phyloP scores from a whole-genome alignment of 2,329 filamentous ascomycete genomes.

The Grosmannia clavigera region DNA sequence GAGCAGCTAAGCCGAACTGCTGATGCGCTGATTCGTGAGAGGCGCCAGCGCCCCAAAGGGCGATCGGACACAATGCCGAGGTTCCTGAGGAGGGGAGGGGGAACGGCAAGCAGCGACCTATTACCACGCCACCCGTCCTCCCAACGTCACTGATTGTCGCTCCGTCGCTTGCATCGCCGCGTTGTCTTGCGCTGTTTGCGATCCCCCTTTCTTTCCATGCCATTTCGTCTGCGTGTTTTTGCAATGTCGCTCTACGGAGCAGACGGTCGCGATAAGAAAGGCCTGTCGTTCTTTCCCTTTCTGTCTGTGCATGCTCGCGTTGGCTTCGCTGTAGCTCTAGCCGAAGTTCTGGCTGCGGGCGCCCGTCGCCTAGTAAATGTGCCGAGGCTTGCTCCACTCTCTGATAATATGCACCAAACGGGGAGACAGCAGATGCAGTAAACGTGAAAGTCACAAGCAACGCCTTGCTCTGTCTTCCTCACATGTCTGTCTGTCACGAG shows the following conservation, averaged over 20 bases:
- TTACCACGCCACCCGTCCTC: too few species aligned
- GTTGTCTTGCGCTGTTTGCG: neutral
- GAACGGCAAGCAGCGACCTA: neutral
- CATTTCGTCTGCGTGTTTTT: too few species aligned
- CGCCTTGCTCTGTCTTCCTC: neutral
- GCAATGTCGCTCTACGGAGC: too few species aligned
- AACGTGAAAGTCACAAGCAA: neutral
- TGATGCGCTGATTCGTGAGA: slow-evolving; percentile 30
- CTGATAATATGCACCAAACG: neutral
- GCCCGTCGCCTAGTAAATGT: neutral
- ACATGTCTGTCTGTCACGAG: neutral
- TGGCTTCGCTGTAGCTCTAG: neutral
- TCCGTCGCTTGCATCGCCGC: too few species aligned
- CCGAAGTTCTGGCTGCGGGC: neutral
- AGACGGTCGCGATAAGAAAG: too few species aligned
- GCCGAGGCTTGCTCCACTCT: neutral
- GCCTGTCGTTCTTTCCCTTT: too few species aligned
- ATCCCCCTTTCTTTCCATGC: neutral
- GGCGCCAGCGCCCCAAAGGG: neutral
- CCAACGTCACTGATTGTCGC: too few species aligned
- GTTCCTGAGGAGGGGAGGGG: slow-evolving; percentile 12
- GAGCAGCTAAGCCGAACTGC: slow-evolving; percentile 22
- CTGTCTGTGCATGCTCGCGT: too few species aligned
- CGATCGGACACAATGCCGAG: slow-evolving; percentile 20
- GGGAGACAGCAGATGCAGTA: neutral